Evolutionary conservation across 1,139 yeast species (phyloP), one percentile per base, ranked within the genome.

Genomic region (Hemisphaericaspora xylofermentans): DNA sequence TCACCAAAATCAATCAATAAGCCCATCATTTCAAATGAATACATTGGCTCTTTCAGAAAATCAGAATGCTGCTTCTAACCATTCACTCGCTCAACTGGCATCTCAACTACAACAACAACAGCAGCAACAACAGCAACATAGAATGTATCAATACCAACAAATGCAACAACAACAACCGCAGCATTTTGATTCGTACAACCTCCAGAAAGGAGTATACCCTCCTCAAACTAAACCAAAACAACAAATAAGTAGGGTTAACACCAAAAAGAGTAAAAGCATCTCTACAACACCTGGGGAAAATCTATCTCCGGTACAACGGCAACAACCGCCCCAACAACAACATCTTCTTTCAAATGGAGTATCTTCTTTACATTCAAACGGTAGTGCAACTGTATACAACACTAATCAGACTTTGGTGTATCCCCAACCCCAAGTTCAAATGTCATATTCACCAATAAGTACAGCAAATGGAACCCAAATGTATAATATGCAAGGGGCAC

Each of bases 341-440:
- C 45, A 36, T 27, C 38, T 18, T 12, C 15, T 17, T 3, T 15
- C 26, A n/a, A 17, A 26, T 4, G 38, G 27, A 10, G 27, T 30
- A 9, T 21, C 22, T 14, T 13, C 33, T 2, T 25, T 18, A 22
- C 27, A 36, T 8, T n/a, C 42, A 25, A 27, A 41, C 21, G 39
- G 38, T 22, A 28, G 9, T 17, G 35, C 18, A 19, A 3, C 43
- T 35, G 33, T 44, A 18, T 39, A 38, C 21, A 34, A 36, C 13
- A 40, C 30, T 21, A 36, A 40, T 6, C 35, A 40, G 13, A 33
- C 42, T 12, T 38, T 47, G 47, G 40, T 47, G 42, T 45, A 47
- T 39, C 31, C 47, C 9, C 50, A 47, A 15, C 31, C 46, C n/a
- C 50, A 33, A 16, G 38, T 37, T 26, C 47, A 42, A 28, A 33